Evolutionary conservation across 768 basidiomycete genomes (phyloP).

Genomic region (Russula sp.): DNA sequence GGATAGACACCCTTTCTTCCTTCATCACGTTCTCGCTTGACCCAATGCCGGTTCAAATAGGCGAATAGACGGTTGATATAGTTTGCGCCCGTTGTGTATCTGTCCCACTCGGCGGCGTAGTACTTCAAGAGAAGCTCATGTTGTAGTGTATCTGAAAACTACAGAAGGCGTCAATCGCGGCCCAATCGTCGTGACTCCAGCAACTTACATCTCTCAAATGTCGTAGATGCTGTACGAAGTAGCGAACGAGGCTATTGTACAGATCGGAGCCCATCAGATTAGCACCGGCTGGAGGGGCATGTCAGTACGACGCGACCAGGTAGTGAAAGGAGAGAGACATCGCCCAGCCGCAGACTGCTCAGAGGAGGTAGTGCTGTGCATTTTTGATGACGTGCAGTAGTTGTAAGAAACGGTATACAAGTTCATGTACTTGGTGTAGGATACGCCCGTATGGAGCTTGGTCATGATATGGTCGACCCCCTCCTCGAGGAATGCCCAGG

Average conservation of each 20-base stretch:
- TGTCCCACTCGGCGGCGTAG: conserved; percentile 90
- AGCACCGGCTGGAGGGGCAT: conserved; percentile 57
- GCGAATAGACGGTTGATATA: conserved; percentile 97
- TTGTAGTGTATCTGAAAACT: conserved; percentile 75
- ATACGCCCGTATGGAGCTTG: conserved; percentile 80
- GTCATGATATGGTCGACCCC: conserved; percentile 91
- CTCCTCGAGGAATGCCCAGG: conserved; percentile 83
- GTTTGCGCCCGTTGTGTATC: conserved; percentile 94
- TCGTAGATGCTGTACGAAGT: conserved; percentile 80
- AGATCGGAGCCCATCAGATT: conserved; percentile 97
- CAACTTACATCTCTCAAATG: conserved; percentile 48
- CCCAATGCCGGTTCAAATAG: conserved; percentile 99
- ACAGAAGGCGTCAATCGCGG: conserved; percentile 8
- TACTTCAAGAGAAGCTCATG: conserved; percentile 86
- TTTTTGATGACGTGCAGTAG: conserved; percentile 89
- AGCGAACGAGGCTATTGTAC: conserved; percentile 89
- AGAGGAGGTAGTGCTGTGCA: conserved; percentile 44
- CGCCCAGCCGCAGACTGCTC: conserved; percentile 37
- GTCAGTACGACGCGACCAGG: neutral
- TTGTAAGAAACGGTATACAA: conserved; percentile 95
- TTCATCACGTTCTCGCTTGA: conserved; percentile 95
- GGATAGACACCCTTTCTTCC: conserved; percentile 91
- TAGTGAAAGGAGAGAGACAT: conserved; percentile 35
- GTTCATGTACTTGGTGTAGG: conserved; percentile 83
- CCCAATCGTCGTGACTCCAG: conserved; percentile 26